Conservation (phyloP, 768 basidiomycete species). For the Trametes cinnabarina region DNA sequence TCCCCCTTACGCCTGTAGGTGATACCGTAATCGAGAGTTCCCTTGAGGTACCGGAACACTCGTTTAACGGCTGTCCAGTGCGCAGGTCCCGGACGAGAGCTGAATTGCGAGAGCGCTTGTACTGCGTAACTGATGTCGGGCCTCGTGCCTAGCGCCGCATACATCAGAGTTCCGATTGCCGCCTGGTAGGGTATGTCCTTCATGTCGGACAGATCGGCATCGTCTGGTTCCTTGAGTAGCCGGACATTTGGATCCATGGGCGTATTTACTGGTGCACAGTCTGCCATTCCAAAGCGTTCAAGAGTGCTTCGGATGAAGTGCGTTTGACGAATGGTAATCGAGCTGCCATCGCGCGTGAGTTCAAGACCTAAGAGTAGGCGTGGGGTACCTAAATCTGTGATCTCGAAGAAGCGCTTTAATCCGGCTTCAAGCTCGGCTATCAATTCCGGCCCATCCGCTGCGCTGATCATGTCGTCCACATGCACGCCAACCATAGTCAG, state of each 20-base stretch:
- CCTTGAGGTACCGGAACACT: constrained; percentile 33
- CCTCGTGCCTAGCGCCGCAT: constrained; percentile 30
- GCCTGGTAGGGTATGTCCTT: constrained; percentile 28
- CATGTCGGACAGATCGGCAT: not conserved
- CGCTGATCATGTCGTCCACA: constrained; percentile 20
- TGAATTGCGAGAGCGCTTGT: constrained; percentile 18
- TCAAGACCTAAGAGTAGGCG: constrained; percentile 33
- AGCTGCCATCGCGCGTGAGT: constrained; percentile 27
- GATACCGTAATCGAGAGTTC: constrained; percentile 23
- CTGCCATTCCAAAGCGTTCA: constrained; percentile 13
- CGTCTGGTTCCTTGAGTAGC: not conserved
- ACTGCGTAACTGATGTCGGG: constrained; percentile 35
- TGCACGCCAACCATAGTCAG: not conserved
- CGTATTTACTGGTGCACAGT: constrained; percentile 8
- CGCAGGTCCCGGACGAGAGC: constrained; percentile 13
- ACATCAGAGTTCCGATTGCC: constrained; percentile 29
- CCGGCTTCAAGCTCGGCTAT: not conserved
- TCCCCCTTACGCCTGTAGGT: constrained; percentile 5
- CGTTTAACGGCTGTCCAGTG: constrained; percentile 32
- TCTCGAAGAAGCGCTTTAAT: not conserved
- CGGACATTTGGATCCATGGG: constrained; percentile 15
- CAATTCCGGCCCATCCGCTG: not conserved
- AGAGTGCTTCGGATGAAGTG: constrained; percentile 19
- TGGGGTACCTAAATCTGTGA: not conserved
- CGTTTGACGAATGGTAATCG: constrained; percentile 31